Base-by-base conservation (phyloP, 257 asterid species). In the Handroanthus guayacan region DNA sequence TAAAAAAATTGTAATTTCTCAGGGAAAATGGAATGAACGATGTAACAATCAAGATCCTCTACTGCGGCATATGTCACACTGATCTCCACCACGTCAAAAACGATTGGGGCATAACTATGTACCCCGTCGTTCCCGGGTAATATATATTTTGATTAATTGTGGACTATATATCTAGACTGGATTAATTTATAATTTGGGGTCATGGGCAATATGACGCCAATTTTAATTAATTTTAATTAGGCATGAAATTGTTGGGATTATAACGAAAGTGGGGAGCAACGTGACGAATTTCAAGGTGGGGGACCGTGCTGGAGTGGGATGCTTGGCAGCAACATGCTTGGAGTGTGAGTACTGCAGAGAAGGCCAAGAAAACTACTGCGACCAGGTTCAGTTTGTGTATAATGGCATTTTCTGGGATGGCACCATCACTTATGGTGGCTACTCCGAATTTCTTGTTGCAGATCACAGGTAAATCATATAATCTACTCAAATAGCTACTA, bases 391-490 rank as follows among this genome's bases (percentile, higher is more conserved):
- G 64, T 89, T 89, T 47, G 90, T 88, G 0, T 92, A 89, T 56
- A 94, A 92, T 75, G 97, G 95, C 73, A 85, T 92, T 54, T 92
- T 90, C 69, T 92, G 97, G 99, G 99, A 94, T 58, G 97, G 97
- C 0, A 84, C 85, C 81, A 89, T 94, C 76, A 92, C 97, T 72
- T 94, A 94, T 55, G 99, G 99, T 1, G 99, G 99, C 36, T 94
- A 94, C 72, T 94, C 99, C 6, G 80, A 92, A 4, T 78, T 82
- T 75, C 79, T 92, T 2, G 97, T 94, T 0, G 88, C 84, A 0
- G 97, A 94, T 73, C 67, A 62, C 18, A 77, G 85, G 85, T 81
- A 80, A 64, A 25, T 25, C 31, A 48, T 3, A 5, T 8, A 58
- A 2, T 39, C 55, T 14, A 2, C 55, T 41, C 7, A 41, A 41